Evolutionary conservation across 495 filamentous ascomycete genomes (phyloP), one percentile per base, ranked within the genome.

Genomic region (Apodospora peruviana): DNA sequence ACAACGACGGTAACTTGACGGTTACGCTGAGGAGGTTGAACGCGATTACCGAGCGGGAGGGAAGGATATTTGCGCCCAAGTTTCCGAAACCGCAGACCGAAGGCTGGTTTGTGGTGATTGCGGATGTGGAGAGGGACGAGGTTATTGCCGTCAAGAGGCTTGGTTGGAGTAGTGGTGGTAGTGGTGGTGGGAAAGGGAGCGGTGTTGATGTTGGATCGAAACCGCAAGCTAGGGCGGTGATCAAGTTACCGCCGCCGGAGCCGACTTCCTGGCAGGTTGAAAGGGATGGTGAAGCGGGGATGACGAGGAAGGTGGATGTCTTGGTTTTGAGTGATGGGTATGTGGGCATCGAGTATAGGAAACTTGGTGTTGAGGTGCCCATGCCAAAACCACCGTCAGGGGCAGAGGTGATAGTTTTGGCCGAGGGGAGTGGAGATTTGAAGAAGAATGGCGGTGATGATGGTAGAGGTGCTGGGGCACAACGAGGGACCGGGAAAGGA

Each of bases 41-140:
- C 67, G 52, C 74, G 14, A 62, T 82, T 25, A 68, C 65, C 0
- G 77, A 81, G 53, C 65, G 74, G 14, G 84, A 86, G 17, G 84
- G 75, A 56, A 76, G 83, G 27, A 84, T 95, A 51, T 95, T 82
- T 53, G 88, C 93, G 0, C 91, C 93, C 8, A 75, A 77, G 3
- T 97, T 93, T 69, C 94, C 93, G 0, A 98, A 98, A 67, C 82
- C 89, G 19, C 93, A 98, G 64, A 90, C 87, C 0, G 93, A 98
- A 65, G 91, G 94, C 1, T 97, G 82, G 79, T 96, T 97, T 64
- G 77, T 91, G 5, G 50, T 97, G 34, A 75, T 95, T 1, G 77
- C 79, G 3, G 81, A 89, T 52, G 66, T 75, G 1, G 66, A 64
- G 10, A 70, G 61, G 8, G 90, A 91, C 51, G 90, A 95, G 51